Evolutionary conservation across 371 early-diverging fungal genomes (phyloP).

Genomic region (Homolaphlyctis polyrhiza): DNA sequence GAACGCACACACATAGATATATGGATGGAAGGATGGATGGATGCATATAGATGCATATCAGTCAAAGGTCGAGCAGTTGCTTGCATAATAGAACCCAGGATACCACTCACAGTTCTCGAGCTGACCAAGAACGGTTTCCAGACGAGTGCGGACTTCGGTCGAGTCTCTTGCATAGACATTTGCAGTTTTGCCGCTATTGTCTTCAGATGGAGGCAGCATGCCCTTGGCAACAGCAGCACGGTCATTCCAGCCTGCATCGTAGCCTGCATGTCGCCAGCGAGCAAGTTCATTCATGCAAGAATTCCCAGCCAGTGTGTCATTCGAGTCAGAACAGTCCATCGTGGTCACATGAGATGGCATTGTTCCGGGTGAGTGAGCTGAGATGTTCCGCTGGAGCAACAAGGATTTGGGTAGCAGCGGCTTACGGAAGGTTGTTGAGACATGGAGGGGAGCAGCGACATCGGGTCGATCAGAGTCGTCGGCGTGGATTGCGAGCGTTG

Average conservation of each 20-base stretch:
- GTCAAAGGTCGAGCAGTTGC: no score
- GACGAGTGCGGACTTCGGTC: conserved; percentile 15
- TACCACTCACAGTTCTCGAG: no score
- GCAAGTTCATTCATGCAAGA: background rate
- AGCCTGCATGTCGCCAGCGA: conserved; percentile 2
- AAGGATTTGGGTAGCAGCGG: no score
- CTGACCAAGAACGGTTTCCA: conserved; percentile 26
- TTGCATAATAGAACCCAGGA: no score
- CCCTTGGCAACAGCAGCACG: conserved; percentile 13
- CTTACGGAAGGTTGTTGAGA: conserved; percentile 32
- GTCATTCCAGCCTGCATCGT: conserved; percentile 18
- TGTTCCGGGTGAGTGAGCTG: no score
- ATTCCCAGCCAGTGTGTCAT: background rate
- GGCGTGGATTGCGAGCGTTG: conserved; percentile 14
- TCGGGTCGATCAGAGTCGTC: conserved; percentile 17
- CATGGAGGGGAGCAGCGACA: conserved; percentile 27
- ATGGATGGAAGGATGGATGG: no score
- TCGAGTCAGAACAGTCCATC: background rate
- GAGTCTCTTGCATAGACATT: conserved; percentile 27
- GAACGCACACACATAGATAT: no score
- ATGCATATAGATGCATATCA: background rate
- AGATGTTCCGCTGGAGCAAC: no score
- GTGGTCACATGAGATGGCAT: no score
- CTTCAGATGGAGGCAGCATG: conserved; percentile 3
- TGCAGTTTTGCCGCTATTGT: background rate